Conservation (phyloP, 176 grass and related monocot genomes). For the Bonia amplexicaulis region DNA sequence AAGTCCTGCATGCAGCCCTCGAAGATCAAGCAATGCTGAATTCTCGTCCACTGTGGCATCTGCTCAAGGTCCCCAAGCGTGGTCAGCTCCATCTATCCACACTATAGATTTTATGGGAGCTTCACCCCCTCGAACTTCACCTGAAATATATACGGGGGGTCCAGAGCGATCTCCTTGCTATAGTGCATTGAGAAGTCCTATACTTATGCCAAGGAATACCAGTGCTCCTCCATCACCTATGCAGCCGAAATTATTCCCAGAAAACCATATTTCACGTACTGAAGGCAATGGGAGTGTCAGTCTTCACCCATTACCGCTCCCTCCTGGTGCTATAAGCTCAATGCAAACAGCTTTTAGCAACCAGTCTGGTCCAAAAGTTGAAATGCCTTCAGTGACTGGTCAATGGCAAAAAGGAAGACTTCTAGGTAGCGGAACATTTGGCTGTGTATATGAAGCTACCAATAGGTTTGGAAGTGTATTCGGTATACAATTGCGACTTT, state of each 20-base stretch:
- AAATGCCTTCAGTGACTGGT: conserved; percentile 47
- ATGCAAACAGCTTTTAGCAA: conserved; percentile 35
- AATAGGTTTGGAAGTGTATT: conserved; percentile 53
- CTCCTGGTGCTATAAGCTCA: conserved; percentile 54
- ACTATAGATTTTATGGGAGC: conserved; percentile 42
- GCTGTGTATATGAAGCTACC: conserved; percentile 88
- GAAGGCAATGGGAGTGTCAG: conserved; percentile 35
- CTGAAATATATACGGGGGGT: conserved; percentile 46
- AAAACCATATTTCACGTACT: conserved; percentile 34
- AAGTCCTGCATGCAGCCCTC: conserved; percentile 66
- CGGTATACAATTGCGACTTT: background rate
- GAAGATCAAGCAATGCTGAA: conserved; percentile 61
- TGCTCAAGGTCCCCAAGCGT: conserved; percentile 41
- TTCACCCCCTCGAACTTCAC: conserved; percentile 41
- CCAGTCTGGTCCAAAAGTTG: conserved; percentile 45
- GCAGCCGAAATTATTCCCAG: conserved; percentile 45
- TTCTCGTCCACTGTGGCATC: conserved; percentile 16
- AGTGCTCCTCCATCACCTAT: conserved; percentile 67
- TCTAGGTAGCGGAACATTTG: conserved; percentile 91
- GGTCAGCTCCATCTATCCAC: conserved; percentile 46
- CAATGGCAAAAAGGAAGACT: conserved; percentile 94
- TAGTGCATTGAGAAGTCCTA: conserved; percentile 47
- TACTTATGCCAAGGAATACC: conserved; percentile 46
- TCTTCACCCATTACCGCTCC: conserved; percentile 78
- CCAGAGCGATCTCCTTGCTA: conserved; percentile 51